Base-by-base conservation (phyloP, 495 filamentous ascomycete genomes). In the Alectoria sarmentosa region DNA sequence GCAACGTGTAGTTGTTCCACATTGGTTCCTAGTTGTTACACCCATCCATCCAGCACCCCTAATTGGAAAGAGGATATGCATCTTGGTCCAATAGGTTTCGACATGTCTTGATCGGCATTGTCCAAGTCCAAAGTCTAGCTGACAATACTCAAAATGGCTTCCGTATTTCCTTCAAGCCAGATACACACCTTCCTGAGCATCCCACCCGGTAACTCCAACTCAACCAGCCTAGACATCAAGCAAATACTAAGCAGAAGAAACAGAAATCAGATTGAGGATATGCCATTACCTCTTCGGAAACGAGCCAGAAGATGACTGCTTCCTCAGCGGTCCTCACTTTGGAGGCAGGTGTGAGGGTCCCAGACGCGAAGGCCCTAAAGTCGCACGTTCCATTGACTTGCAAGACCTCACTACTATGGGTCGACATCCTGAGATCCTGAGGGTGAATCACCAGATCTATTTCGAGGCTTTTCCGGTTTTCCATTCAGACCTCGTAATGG, bases 401-500 rank as follows among this genome's bases (percentile, higher is more conserved):
- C n/a, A 48, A 23, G 44, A 26, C 21, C 44, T 48, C 44, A 48
- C n/a, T 10, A 48, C n/a, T 26, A 26, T 48, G 44, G 44, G 44
- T 26, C 44, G 44, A 26, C n/a, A 48, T 48, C 44, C 44, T 48
- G 44, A 48, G 44, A 48, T 48, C n/a, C 13, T 48, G n/a, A 48
- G 44, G 44, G 44, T 14, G n/a, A 48, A 48, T 9, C 44, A 48
- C n/a, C 44, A 26, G 44, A 11, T 48, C 5, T 48, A 48, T 48
- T 48, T 48, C 23, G 44, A 48, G 44, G 44, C 44, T 48, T 48
- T 48, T 48, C 44, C 44, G 23, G n/a, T 48, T 9, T 48, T 48
- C n/a, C 26, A 48, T 13, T 48, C 44, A 14, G 44, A n/a, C 44
- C n/a, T 48, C 3, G 44, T 3, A 26, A 23, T 26, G n/a, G n/a